phyloP scores from a whole-genome alignment of 1,139 yeast genomes.

The Yamadazyma triangularis region DNA sequence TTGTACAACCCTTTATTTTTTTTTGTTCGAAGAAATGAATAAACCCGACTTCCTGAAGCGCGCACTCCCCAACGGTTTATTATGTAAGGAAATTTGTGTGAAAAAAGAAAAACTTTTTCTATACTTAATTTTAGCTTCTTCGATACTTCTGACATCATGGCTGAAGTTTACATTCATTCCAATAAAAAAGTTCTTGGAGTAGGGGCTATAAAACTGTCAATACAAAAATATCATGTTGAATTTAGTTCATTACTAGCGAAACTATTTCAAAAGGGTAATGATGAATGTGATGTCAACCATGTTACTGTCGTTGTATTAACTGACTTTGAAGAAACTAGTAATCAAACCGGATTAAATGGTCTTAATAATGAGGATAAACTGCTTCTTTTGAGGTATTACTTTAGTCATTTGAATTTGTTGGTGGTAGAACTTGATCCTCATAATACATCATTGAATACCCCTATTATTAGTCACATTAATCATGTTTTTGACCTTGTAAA shows the following conservation, averaged over 20 bases:
- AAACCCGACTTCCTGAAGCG: no score
- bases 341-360: constrained; percentile 7
- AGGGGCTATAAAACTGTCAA: no score
- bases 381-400: constrained; percentile 33
- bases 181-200: neutral
- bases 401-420: constrained; percentile 40
- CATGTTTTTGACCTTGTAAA: constrained; percentile 24
- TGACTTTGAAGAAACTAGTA: constrained; percentile 10
- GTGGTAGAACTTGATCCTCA: constrained; percentile 15
- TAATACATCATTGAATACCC: constrained; percentile 4
- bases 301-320: constrained; percentile 29
- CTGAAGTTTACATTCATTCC: constrained; percentile 2
- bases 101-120: constrained; percentile 2
- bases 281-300: constrained; percentile 30
- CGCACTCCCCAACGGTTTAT: neutral
- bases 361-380: constrained; percentile 24
- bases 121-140: constrained; percentile 3
- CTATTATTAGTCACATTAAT: constrained; percentile 17
- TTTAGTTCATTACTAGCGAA: constrained; percentile 15
- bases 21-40: no score
- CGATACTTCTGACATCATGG: constrained; percentile 2
- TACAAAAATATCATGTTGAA: neutral
- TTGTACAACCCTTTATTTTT: no score
- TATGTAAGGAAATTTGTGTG: neutral
- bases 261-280: constrained; percentile 32